These are phyloP conservation scores for Talaromyces sp. DNA, from an alignment of 2,329 filamentous ascomycete genomes.

Conservation along the genomic window DNA sequence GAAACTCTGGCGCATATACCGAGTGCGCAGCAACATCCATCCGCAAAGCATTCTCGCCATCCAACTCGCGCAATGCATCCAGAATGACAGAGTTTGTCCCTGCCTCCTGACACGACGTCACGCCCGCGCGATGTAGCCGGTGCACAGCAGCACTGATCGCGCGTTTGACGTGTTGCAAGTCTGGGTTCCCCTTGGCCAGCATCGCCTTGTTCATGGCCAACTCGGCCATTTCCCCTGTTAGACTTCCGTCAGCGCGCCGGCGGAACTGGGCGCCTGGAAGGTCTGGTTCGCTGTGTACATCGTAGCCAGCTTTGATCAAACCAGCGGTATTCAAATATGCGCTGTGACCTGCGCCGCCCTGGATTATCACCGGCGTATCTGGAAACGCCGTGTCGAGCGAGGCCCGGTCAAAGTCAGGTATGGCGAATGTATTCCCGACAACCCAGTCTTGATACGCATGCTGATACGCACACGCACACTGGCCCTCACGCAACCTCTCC, in stretches of 20 bases:
- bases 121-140: slow-evolving; percentile 20
- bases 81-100: slow-evolving; percentile 22
- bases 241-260: slow-evolving; percentile 19
- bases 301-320: slow-evolving; percentile 19
- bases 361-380: slow-evolving; percentile 23
- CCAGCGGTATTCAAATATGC: slow-evolving; percentile 23
- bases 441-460: slow-evolving; percentile 19
- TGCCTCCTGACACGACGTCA: slow-evolving; percentile 29
- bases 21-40: slow-evolving; percentile 22
- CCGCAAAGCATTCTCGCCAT: slow-evolving; percentile 17
- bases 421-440: slow-evolving; percentile 15
- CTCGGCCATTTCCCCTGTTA: slow-evolving; percentile 27
- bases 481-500: slow-evolving; percentile 18
- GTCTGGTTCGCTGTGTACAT: slow-evolving; percentile 16
- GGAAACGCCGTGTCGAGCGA: slow-evolving; percentile 23
- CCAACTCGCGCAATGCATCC: slow-evolving; percentile 21
- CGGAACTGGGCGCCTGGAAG: slow-evolving; percentile 17
- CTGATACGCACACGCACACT: slow-evolving; percentile 22
- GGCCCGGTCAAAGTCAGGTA: slow-evolving; percentile 16
- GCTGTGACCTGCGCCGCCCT: slow-evolving; percentile 22
- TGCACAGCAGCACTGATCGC: slow-evolving; percentile 18
- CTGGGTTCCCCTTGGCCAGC: slow-evolving; percentile 17
- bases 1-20: slow-evolving; percentile 17
- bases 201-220: slow-evolving; percentile 18
- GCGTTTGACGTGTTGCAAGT: slow-evolving; percentile 18